Evolutionary conservation across 2,329 filamentous ascomycete species (phyloP).

Genomic region (Phyllosticta ampelicida): DNA sequence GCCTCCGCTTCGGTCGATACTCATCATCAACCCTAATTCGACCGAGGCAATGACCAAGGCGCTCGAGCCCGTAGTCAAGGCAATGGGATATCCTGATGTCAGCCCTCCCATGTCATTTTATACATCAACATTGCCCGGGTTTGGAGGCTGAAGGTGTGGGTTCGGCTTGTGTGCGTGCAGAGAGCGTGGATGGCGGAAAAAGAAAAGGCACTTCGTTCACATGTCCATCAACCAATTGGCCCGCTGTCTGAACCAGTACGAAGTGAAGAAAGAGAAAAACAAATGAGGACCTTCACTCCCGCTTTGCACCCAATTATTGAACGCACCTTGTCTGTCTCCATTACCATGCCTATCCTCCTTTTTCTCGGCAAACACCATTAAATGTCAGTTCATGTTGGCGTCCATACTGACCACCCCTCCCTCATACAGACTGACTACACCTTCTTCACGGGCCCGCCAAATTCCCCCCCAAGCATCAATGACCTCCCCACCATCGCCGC

Average conservation of each 20-base stretch:
- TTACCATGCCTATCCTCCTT: neutral
- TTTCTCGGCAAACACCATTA: constrained; percentile 14
- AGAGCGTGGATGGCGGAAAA: neutral
- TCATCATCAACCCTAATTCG: constrained; percentile 74
- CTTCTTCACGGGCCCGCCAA: constrained; percentile 55
- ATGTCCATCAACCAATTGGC: neutral
- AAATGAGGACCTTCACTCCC: too few relatives aligned
- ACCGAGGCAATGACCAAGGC: constrained; percentile 60
- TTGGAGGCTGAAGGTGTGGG: neutral
- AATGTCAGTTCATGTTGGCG: constrained; percentile 17
- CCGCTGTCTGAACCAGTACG: neutral
- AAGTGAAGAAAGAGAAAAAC: too few relatives aligned
- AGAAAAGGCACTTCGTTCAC: neutral
- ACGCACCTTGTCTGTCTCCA: neutral
- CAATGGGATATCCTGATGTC: constrained; percentile 29
- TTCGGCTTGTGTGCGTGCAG: neutral
- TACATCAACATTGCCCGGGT: neutral
- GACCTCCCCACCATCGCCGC: constrained; percentile 54
- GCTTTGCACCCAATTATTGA: too few relatives aligned
- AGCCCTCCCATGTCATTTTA: neutral
- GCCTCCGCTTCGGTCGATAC: constrained; percentile 34
- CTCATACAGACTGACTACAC: constrained; percentile 37
- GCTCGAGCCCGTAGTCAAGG: constrained; percentile 42
- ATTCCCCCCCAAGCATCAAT: constrained; percentile 66
- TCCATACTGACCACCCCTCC: constrained; percentile 30